These are phyloP conservation scores for Colletotrichum cereale DNA, from an alignment of 2,329 filamentous ascomycete species.

Conservation along the genomic window DNA sequence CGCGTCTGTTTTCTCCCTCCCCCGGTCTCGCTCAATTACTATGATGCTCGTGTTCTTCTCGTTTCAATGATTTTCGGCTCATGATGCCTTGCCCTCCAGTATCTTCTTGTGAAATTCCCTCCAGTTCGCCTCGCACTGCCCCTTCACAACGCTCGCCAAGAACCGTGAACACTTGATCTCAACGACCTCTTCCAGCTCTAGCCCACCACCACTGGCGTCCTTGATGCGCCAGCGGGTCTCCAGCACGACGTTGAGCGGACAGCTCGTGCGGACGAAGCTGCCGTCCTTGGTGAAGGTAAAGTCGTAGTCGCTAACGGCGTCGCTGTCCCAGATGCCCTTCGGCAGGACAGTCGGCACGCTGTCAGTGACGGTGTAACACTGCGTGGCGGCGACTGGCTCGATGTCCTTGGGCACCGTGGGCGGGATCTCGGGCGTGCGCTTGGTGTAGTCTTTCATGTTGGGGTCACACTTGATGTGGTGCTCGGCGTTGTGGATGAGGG, in stretches of 20 bases:
- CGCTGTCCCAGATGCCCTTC: slow-evolving; percentile 67
- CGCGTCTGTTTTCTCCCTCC: slow-evolving; percentile 1
- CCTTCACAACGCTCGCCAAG: slow-evolving; percentile 62
- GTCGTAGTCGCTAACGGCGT: slow-evolving; percentile 66
- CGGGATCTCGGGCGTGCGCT: slow-evolving; percentile 44
- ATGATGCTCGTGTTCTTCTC: background rate
- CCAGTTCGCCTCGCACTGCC: slow-evolving; percentile 65
- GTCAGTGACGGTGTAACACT: slow-evolving; percentile 62
- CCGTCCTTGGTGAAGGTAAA: slow-evolving; percentile 63
- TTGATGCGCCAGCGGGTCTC: slow-evolving; percentile 64
- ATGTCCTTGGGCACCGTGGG: slow-evolving; percentile 48
- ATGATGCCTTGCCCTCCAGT: slow-evolving; percentile 43
- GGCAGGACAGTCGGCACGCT: slow-evolving; percentile 65
- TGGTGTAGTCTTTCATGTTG: slow-evolving; percentile 58
- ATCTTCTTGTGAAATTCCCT: slow-evolving; percentile 64
- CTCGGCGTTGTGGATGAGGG: slow-evolving; percentile 63
- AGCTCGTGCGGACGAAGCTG: slow-evolving; percentile 64
- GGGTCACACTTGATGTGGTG: slow-evolving; percentile 67
- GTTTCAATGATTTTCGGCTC: background rate
- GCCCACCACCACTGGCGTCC: slow-evolving; percentile 46
- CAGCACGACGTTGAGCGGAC: slow-evolving; percentile 64
- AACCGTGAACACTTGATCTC: slow-evolving; percentile 64
- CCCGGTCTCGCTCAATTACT: background rate
- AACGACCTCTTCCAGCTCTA: slow-evolving; percentile 63
- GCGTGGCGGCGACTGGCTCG: slow-evolving; percentile 46